A percentile compares a stretch with the other conserved stretches of the same genome.
phyloP scores from a whole-genome alignment of 768 basidiomycete genomes.

The Pleurotus pulmonarius region DNA sequence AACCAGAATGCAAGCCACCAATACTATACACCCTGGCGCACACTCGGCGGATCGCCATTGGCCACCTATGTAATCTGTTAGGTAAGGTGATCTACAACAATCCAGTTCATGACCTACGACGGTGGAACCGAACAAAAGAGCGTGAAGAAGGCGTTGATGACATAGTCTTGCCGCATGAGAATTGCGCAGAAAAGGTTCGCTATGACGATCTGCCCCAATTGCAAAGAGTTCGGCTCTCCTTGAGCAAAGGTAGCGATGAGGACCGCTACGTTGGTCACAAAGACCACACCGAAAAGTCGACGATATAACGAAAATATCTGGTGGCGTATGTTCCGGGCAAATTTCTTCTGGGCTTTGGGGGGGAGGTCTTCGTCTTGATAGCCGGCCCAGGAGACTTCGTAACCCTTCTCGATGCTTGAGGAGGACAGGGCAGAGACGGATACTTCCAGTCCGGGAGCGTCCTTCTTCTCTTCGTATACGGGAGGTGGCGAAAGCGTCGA shows the following conservation, averaged over 20 bases:
- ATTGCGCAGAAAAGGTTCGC: slow-evolving; percentile 45
- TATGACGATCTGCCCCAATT: slow-evolving; percentile 38
- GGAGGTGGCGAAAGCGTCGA: slow-evolving; percentile 19
- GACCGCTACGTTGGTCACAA: slow-evolving; percentile 48
- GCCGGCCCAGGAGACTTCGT: slow-evolving; percentile 44
- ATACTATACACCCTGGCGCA: slow-evolving; percentile 57
- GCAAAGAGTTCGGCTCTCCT: slow-evolving; percentile 26
- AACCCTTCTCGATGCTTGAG: slow-evolving; percentile 20
- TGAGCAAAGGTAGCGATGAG: slow-evolving; percentile 38
- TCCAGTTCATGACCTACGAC: slow-evolving; percentile 31
- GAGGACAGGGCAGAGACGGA: neutral
- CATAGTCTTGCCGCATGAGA: slow-evolving; percentile 51
- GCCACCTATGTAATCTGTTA: slow-evolving; percentile 37
- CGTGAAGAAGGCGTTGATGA: slow-evolving; percentile 55
- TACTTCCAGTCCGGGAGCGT: neutral
- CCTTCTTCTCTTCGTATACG: slow-evolving; percentile 14
- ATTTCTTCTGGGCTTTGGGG: slow-evolving; percentile 41
- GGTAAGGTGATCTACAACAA: neutral
- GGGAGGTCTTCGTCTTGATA: slow-evolving; percentile 48
- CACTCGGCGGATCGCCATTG: slow-evolving; percentile 46
- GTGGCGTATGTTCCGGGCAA: slow-evolving; percentile 48
- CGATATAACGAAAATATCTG: slow-evolving; percentile 55
- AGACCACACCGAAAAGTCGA: slow-evolving; percentile 54
- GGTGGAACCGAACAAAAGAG: slow-evolving; percentile 44
- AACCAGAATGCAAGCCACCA: slow-evolving; percentile 57